phyloP scores from a whole-genome alignment of 2,329 filamentous ascomycete species.

The Apiospora koreana region DNA sequence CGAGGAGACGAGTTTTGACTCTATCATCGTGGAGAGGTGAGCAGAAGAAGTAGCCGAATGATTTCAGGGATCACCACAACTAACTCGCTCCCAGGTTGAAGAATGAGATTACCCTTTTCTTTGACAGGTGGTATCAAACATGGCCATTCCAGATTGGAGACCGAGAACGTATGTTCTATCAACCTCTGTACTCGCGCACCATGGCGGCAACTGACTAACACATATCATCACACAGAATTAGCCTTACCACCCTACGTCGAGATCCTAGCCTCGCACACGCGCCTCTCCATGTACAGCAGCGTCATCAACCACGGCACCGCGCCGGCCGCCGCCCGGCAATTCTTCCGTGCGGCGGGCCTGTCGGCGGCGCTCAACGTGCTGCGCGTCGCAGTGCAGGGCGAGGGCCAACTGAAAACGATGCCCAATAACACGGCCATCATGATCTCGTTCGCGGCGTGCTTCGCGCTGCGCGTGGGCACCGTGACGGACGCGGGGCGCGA shows the following conservation, averaged over 20 bases:
- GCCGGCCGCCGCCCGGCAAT: slow-evolving; percentile 68
- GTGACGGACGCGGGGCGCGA: slow-evolving; percentile 56
- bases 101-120: slow-evolving; percentile 34
- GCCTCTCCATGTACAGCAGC: slow-evolving; percentile 72
- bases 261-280: slow-evolving; percentile 71
- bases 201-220: not conserved
- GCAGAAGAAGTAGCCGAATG: slow-evolving; percentile 20
- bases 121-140: slow-evolving; percentile 39
- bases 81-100: slow-evolving; percentile 26
- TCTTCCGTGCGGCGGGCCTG: slow-evolving; percentile 71
- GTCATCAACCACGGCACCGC: slow-evolving; percentile 76
- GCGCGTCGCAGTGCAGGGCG: slow-evolving; percentile 72
- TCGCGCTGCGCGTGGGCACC: slow-evolving; percentile 64
- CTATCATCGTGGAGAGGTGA: slow-evolving; percentile 54
- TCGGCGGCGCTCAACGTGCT: slow-evolving; percentile 75
- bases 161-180: slow-evolving; percentile 39
- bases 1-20: slow-evolving; percentile 45
- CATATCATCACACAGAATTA: slow-evolving; percentile 38
- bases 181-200: slow-evolving; percentile 9
- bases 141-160: slow-evolving; percentile 53
- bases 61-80: not conserved
- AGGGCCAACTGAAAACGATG: slow-evolving; percentile 70
- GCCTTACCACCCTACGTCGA: slow-evolving; percentile 72
- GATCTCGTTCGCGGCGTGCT: slow-evolving; percentile 75
- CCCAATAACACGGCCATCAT: slow-evolving; percentile 79